Conservation (phyloP, 164 flowering plant species). For the Sextonia rubra region DNA sequence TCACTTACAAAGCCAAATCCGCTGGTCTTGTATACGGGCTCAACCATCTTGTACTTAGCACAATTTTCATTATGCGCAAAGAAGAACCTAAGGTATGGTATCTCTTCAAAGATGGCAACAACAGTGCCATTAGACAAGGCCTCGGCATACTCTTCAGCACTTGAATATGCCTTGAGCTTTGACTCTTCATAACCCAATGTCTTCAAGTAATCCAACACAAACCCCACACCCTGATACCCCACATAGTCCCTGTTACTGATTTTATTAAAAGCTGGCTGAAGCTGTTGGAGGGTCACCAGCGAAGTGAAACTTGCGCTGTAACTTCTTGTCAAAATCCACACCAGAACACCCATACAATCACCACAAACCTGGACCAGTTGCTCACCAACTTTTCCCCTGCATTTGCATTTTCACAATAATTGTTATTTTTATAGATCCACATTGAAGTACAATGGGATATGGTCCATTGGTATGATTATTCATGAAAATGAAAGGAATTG, state of each 20-base stretch:
- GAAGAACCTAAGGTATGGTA: constrained; percentile 25
- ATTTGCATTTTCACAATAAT: too few species aligned
- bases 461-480: too few species aligned
- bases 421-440: too few species aligned
- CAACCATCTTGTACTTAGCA: constrained; percentile 17
- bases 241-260: too few species aligned
- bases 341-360: constrained; percentile 54
- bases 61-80: constrained; percentile 9
- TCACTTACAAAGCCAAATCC: constrained; percentile 54
- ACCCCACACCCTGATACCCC: too few species aligned
- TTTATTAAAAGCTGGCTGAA: constrained; percentile 33
- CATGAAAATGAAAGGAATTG: neutral
- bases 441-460: neutral
- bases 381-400: constrained; percentile 42
- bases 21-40: constrained; percentile 18
- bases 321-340: constrained; percentile 34
- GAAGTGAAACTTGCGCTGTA: constrained; percentile 59
- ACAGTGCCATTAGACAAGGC: constrained; percentile 22
- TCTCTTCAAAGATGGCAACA: constrained; percentile 27
- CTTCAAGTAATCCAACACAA: neutral
- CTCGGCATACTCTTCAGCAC: constrained; percentile 21
- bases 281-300: constrained; percentile 37
- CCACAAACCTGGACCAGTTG: constrained; percentile 37
- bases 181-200: constrained; percentile 3
- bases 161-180: constrained; percentile 14